Percentiles rank a stretch among this genome's conserved stretches.
phyloP scores from a whole-genome alignment of 2,329 filamentous ascomycete species.

The Xylaria sp. region DNA sequence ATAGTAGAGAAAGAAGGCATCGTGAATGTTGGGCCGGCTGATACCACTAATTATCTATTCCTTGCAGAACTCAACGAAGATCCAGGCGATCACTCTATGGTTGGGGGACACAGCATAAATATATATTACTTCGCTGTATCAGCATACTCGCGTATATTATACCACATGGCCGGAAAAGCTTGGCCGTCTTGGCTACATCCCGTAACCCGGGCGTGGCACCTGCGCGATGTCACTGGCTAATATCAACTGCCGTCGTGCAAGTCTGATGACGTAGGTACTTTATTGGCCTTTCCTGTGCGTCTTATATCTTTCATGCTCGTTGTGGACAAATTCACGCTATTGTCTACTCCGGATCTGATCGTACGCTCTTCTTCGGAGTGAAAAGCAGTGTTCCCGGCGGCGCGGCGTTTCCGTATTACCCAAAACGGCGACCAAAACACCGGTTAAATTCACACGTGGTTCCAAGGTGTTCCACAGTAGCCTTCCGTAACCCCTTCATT shows the following conservation, averaged over 20 bases:
- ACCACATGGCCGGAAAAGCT: constrained; percentile 21
- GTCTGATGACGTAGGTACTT: constrained; percentile 24
- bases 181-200: constrained; percentile 18
- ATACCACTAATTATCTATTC: constrained; percentile 18
- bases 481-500: constrained; percentile 11
- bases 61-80: constrained; percentile 23
- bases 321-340: constrained; percentile 2
- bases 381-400: constrained; percentile 6
- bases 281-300: not conserved
- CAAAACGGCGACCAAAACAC: constrained; percentile 29
- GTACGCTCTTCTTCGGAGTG: constrained; percentile 21
- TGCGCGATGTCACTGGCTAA: constrained; percentile 17
- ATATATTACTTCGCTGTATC: constrained; percentile 16
- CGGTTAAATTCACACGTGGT: constrained; percentile 25
- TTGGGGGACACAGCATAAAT: constrained; percentile 16
- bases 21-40: constrained; percentile 1
- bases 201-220: constrained; percentile 24
- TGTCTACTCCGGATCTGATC: not conserved
- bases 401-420: constrained; percentile 35
- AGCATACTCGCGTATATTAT: constrained; percentile 14
- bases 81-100: constrained; percentile 20
- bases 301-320: not conserved
- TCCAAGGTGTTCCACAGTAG: not conserved
- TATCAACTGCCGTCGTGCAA: constrained; percentile 12
- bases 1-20: constrained; percentile 37